Base-by-base conservation (phyloP, 345 rosid species). In the Murraya koenigii region DNA sequence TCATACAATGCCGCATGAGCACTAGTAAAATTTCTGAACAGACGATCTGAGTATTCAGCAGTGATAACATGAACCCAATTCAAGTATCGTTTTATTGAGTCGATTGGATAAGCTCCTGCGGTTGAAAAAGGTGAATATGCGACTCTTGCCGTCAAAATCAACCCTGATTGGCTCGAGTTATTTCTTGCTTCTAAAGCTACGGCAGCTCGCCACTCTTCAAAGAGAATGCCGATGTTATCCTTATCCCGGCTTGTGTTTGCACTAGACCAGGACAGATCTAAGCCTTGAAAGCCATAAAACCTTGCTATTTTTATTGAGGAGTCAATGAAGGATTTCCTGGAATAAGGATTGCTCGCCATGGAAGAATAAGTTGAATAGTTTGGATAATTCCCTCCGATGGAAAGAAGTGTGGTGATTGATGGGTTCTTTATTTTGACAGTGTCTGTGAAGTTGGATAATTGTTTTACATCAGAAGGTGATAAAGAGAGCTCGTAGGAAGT, bases 1-100 rank as follows among this genome's bases (percentile, higher is more conserved):
- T 75, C 80, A 68, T 72, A 82, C 7, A 83, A 32, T 35, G 84
- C 61, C 0, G 82, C 82, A 11, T 79, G 84, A 14, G 80, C 72
- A 0, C 39, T 44, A 2, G 79, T 83, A 7, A 78, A 63, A 2
- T 76, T 72, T 11, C 55, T 72, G 47, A 15, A 30, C 22, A 41
- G 7, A 20, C 85, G 82, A 10, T 17, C 25, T 58, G 78, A 78
- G 41, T 76, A 76, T 49, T 73, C 84, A 52, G 56, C 78, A 6
- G 79, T 77, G 67, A 33, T 3, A 8, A 80, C 56, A 26, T 78
- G 78, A 19, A 68, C 76, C 85, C 84, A 85, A 36, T 85, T 44
- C 69, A 80, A 63, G 69, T 81, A 38, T n/a, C 49, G 60, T n/a
- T 25, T 23, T 20, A 85, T 79, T 0, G 83, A 79, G 23, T 79